phyloP scores from a whole-genome alignment of 2,329 filamentous ascomycete genomes.

The Pseudogymnoascus sp. region DNA sequence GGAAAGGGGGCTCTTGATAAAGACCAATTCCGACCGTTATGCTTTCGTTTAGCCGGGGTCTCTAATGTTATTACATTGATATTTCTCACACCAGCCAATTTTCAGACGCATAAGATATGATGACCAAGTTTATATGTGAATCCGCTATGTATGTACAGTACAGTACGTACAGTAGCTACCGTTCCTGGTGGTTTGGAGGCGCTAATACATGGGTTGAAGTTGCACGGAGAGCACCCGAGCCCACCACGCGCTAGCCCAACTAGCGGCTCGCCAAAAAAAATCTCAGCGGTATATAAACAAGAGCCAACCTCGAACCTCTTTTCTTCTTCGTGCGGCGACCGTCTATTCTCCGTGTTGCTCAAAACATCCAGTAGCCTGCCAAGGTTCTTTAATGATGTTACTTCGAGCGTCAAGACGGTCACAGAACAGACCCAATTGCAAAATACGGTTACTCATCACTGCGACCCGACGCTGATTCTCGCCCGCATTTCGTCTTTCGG shows the following conservation, averaged over 20 bases:
- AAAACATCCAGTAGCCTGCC: constrained; percentile 21
- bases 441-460: constrained; percentile 47
- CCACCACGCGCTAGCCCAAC: neutral
- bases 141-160: neutral
- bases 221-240: neutral
- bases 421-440: constrained; percentile 63
- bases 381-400: constrained; percentile 22
- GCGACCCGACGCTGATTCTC: constrained; percentile 34
- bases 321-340: constrained; percentile 27
- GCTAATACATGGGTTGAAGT: neutral
- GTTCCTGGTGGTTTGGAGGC: neutral
- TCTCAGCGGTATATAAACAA: constrained; percentile 1
- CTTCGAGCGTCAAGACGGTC: constrained; percentile 28
- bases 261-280: constrained; percentile 4
- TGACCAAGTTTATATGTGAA: neutral
- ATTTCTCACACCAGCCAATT: neutral
- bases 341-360: constrained; percentile 28
- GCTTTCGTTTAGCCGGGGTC: neutral
- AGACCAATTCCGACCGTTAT: neutral
- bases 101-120: neutral
- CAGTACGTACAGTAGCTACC: neutral
- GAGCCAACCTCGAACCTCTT: constrained; percentile 11
- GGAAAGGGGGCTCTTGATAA: neutral
- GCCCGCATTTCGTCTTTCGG: constrained; percentile 30
- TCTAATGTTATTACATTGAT: neutral